phyloP scores from a whole-genome alignment of 192 early-diverging fungal species.

The Gaertneriomyces semiglobifer region DNA sequence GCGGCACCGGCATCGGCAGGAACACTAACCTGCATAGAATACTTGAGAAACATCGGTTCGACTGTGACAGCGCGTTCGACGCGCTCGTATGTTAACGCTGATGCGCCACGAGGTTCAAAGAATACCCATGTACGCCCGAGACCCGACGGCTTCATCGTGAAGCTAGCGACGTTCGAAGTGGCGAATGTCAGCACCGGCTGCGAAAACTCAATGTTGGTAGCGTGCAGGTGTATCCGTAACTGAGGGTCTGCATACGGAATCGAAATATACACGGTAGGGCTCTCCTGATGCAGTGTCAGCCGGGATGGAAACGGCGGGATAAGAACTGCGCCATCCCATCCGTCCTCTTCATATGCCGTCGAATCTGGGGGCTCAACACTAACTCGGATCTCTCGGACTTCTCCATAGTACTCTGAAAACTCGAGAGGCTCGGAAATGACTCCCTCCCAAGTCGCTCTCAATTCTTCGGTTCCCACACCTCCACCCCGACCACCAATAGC shows the following conservation, averaged over 20 bases:
- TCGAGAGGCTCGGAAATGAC: slow-evolving; percentile 29
- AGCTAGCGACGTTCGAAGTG: slow-evolving; percentile 44
- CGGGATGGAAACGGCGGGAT: slow-evolving; percentile 47
- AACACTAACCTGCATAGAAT: slow-evolving; percentile 58
- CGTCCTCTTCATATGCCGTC: background rate
- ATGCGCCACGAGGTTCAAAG: slow-evolving; percentile 48
- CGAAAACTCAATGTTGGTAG: slow-evolving; percentile 53
- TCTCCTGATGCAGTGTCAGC: slow-evolving; percentile 53
- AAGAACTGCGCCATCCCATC: background rate
- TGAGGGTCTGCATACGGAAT: slow-evolving; percentile 55
- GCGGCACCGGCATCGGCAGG: slow-evolving; percentile 1
- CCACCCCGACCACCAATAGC: slow-evolving; percentile 12
- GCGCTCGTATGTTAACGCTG: slow-evolving; percentile 39
- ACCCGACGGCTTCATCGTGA: slow-evolving; percentile 52
- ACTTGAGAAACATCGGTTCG: slow-evolving; percentile 62
- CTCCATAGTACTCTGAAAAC: slow-evolving; percentile 32
- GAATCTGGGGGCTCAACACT: slow-evolving; percentile 15
- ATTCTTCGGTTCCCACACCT: slow-evolving; percentile 18
- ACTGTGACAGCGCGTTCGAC: slow-evolving; percentile 53
- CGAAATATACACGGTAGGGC: slow-evolving; percentile 50
- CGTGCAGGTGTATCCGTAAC: slow-evolving; percentile 57
- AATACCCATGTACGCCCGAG: slow-evolving; percentile 62
- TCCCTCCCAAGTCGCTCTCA: slow-evolving; percentile 21
- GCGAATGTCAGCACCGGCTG: slow-evolving; percentile 58
- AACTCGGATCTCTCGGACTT: slow-evolving; percentile 8